A percentile compares a stretch with the other conserved stretches of the same genome.
These are phyloP conservation scores for Biancaea sappan DNA, from an alignment of 306 rosid species.

Conservation along the genomic window DNA sequence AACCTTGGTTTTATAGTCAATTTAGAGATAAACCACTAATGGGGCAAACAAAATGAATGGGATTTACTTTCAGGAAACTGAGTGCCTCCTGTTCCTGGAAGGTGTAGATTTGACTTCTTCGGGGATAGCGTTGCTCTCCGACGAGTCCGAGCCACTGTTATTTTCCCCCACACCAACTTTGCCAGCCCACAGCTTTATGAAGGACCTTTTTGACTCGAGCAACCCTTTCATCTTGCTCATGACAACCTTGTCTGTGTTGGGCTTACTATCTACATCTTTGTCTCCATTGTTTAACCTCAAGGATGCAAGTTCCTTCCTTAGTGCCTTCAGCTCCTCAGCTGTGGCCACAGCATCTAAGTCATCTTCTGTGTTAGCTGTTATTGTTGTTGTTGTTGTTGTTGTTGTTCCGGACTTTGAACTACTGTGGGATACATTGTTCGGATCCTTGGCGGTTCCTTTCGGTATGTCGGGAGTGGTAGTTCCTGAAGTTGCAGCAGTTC, in stretches of 20 bases:
- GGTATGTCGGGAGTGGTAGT: constrained; percentile 85
- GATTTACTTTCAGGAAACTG: constrained; percentile 67
- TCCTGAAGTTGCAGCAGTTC: constrained; percentile 71
- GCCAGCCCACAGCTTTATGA: constrained; percentile 71
- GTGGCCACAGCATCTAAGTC: constrained; percentile 75
- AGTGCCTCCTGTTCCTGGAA: constrained; percentile 84
- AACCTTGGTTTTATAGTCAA: constrained; percentile 45
- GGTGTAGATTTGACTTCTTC: constrained; percentile 90
- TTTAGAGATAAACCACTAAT: constrained; percentile 44
- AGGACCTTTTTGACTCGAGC: constrained; percentile 82
- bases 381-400: constrained; percentile 66
- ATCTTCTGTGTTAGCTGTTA: constrained; percentile 77
- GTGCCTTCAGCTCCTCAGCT: constrained; percentile 79
- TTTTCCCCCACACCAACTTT: constrained; percentile 82
- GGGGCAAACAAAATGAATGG: constrained; percentile 26
- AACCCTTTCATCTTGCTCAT: constrained; percentile 79
- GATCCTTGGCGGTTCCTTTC: constrained; percentile 53
- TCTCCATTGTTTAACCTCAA: constrained; percentile 66
- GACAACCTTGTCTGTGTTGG: constrained; percentile 67
- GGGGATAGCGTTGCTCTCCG: constrained; percentile 70
- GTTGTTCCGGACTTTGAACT: constrained; percentile 77
- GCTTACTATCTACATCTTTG: constrained; percentile 60
- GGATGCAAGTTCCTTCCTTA: constrained; percentile 82
- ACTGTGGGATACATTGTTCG: constrained; percentile 47
- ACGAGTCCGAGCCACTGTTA: constrained; percentile 89